These are phyloP conservation scores for Alternaria arbusti DNA, from an alignment of 2,329 filamentous ascomycete species.

Conservation along the genomic window DNA sequence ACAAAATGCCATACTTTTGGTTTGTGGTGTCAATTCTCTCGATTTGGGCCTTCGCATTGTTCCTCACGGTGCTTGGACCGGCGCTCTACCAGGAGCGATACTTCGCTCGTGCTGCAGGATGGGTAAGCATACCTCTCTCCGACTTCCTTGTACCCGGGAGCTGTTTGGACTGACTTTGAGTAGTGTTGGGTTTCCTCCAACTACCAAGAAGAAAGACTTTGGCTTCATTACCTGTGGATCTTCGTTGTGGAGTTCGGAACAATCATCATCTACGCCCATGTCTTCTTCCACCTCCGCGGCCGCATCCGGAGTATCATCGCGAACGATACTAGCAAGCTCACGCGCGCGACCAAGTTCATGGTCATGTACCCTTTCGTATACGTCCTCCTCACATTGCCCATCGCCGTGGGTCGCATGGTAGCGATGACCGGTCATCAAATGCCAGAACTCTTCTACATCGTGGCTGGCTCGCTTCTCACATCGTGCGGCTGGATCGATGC, in stretches of 20 bases:
- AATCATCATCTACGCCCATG: slow-evolving; percentile 55
- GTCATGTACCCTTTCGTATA: slow-evolving; percentile 70
- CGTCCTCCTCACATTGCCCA: slow-evolving; percentile 68
- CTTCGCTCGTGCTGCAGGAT: slow-evolving; percentile 58
- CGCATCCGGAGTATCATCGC: slow-evolving; percentile 50
- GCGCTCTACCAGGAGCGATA: slow-evolving; percentile 50
- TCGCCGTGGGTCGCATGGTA: slow-evolving; percentile 57
- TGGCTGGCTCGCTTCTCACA: slow-evolving; percentile 65
- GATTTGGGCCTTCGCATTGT: slow-evolving; percentile 55
- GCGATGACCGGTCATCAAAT: slow-evolving; percentile 50
- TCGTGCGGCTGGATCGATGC: slow-evolving; percentile 55
- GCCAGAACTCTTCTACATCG: slow-evolving; percentile 63
- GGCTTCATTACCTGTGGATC: slow-evolving; percentile 62
- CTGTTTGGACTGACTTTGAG: background rate
- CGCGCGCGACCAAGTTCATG: slow-evolving; percentile 61
- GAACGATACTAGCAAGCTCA: slow-evolving; percentile 45
- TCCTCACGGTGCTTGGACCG: slow-evolving; percentile 57
- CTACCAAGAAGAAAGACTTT: slow-evolving; percentile 55
- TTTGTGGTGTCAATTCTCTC: slow-evolving; percentile 54
- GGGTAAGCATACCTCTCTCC: slow-evolving; percentile 23
- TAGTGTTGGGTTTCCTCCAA: slow-evolving; percentile 58
- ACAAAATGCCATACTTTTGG: slow-evolving; percentile 53
- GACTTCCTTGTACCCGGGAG: background rate
- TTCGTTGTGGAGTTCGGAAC: slow-evolving; percentile 61
- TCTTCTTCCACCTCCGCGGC: slow-evolving; percentile 57